Evolutionary conservation across 1,284 basidiomycete species (phyloP).

Genomic region (Leccinum huronense): DNA sequence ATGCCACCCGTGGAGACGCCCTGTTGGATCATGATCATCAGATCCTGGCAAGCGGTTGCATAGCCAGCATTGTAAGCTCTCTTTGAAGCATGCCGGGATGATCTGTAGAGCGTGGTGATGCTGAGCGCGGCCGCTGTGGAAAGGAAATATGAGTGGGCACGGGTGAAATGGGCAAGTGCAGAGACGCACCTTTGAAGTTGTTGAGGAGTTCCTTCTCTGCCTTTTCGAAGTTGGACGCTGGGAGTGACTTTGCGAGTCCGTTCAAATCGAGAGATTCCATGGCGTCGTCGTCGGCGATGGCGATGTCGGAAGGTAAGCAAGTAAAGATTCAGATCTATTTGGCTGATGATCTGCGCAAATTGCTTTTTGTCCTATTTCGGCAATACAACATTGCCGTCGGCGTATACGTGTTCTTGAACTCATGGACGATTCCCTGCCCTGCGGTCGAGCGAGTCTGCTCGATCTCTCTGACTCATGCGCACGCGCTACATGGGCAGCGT

Average conservation of each 20-base stretch:
- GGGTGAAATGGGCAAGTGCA: neutral
- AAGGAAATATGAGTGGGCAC: conserved; percentile 20
- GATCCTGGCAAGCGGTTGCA: conserved; percentile 70
- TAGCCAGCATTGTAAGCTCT: conserved; percentile 76
- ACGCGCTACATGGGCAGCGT: conserved; percentile 54
- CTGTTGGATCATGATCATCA: conserved; percentile 76
- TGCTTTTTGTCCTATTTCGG: neutral
- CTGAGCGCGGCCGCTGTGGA: conserved; percentile 69
- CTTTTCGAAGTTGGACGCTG: conserved; percentile 58
- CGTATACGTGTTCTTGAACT: neutral
- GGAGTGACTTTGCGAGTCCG: conserved; percentile 70
- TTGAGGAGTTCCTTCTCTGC: conserved; percentile 76
- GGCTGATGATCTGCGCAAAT: conserved; percentile 12
- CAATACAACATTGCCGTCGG: neutral
- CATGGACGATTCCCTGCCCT: conserved; percentile 23
- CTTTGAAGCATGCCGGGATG: conserved; percentile 69
- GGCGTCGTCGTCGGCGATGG: conserved; percentile 14
- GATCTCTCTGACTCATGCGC: conserved; percentile 54
- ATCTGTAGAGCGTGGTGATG: conserved; percentile 78
- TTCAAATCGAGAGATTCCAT: conserved; percentile 75
- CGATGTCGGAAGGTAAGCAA: neutral
- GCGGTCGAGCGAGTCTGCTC: conserved; percentile 35
- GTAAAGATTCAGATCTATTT: conserved; percentile 4
- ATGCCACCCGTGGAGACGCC: conserved; percentile 62
- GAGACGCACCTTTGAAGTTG: conserved; percentile 66